A percentile compares a stretch with the other conserved stretches of the same genome.
Conservation (phyloP, 495 filamentous ascomycete species). For the Penicillium daleae region DNA sequence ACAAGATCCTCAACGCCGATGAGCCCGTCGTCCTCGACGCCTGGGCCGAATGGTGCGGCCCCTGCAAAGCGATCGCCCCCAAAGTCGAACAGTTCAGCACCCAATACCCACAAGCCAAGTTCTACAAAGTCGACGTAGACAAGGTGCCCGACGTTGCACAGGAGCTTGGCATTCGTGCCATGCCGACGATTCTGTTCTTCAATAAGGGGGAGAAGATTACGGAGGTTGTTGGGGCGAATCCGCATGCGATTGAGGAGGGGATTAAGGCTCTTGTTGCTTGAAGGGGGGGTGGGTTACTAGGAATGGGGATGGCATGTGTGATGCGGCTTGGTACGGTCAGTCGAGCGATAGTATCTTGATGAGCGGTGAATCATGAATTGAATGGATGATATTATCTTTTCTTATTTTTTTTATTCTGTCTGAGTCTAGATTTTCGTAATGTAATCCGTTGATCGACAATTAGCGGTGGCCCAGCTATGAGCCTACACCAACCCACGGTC, state of each 20-base stretch:
- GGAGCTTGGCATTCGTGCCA: conserved; percentile 79
- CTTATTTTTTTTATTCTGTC: no score
- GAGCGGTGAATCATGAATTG: no score
- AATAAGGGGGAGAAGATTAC: conserved; percentile 68
- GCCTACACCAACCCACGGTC: no score
- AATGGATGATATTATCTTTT: no score
- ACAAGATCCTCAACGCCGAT: conserved; percentile 35
- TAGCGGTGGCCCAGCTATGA: no score
- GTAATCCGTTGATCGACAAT: no score
- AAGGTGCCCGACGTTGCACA: conserved; percentile 69
- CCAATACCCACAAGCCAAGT: conserved; percentile 57
- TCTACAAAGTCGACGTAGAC: conserved; percentile 90
- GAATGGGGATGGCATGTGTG: no score
- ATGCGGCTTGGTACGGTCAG: background rate
- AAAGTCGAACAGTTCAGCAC: conserved; percentile 64
- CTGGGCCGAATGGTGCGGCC: conserved; percentile 88
- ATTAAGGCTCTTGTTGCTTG: conserved; percentile 15
- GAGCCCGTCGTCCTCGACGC: conserved; percentile 74
- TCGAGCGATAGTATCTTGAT: no score
- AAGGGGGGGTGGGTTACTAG: no score
- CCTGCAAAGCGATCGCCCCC: conserved; percentile 84
- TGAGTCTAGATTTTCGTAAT: no score
- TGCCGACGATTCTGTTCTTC: conserved; percentile 87
- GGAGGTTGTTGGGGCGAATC: conserved; percentile 73
- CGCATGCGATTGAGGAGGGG: conserved; percentile 24